phyloP scores from a whole-genome alignment of 345 rosid genomes.

The Lepidium sativum region DNA sequence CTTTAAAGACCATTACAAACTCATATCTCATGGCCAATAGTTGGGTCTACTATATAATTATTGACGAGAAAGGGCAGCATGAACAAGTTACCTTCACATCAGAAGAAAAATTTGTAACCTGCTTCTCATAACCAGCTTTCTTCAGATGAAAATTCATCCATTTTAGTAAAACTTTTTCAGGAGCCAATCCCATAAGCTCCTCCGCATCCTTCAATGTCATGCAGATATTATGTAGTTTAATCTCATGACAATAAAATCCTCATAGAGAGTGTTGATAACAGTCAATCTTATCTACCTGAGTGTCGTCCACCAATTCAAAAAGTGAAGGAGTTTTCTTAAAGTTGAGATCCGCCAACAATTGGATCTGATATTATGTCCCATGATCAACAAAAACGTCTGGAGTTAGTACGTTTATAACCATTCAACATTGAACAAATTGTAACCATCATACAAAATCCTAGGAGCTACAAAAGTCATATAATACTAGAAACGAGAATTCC shows the following conservation, averaged over 20 bases:
- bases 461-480: not conserved
- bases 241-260: not conserved
- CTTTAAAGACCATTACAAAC: not conserved
- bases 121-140: constrained; percentile 83
- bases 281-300: constrained; percentile 38
- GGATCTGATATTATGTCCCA: constrained; percentile 49
- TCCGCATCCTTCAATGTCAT: constrained; percentile 68
- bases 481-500: not conserved
- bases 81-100: constrained; percentile 75
- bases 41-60: not conserved
- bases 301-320: constrained; percentile 75
- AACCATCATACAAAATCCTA: not conserved
- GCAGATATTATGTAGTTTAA: not conserved
- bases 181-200: constrained; percentile 86
- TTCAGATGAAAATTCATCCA: constrained; percentile 99
- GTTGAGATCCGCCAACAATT: constrained; percentile 85
- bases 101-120: constrained; percentile 88
- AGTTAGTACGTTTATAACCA: constrained; percentile 3
- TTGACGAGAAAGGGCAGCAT: not conserved
- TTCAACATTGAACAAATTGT: not conserved
- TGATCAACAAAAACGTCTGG: constrained; percentile 14
- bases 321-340: constrained; percentile 96
- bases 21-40: not conserved
- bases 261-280: not conserved
- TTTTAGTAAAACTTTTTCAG: constrained; percentile 89